Evolutionary conservation across 2,329 filamentous ascomycete genomes (phyloP).

Genomic region (Beauveria medogensis): DNA sequence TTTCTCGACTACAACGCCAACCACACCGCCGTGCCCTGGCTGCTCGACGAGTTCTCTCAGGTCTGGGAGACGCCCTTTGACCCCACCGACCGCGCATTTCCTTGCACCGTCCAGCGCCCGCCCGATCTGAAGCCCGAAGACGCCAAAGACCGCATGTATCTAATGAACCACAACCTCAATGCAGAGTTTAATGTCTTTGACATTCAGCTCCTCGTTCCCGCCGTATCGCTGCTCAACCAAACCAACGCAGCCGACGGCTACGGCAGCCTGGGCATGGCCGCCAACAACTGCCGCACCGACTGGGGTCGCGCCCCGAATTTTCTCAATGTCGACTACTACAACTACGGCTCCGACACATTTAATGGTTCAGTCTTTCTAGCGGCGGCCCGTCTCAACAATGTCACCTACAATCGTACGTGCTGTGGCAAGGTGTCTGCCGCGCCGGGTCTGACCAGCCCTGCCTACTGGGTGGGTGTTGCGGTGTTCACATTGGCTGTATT

Average conservation of each 20-base stretch:
- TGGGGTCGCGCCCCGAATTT: slow-evolving; percentile 70
- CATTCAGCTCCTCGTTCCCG: slow-evolving; percentile 59
- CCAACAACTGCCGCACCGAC: slow-evolving; percentile 49
- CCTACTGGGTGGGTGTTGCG: slow-evolving; percentile 14
- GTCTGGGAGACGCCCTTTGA: slow-evolving; percentile 91
- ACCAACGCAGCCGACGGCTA: slow-evolving; percentile 61
- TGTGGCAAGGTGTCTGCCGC: slow-evolving; percentile 40
- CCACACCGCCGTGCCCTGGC: slow-evolving; percentile 69
- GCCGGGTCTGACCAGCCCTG: slow-evolving; percentile 11
- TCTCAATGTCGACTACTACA: slow-evolving; percentile 80
- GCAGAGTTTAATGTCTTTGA: slow-evolving; percentile 62
- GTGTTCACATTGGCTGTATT: slow-evolving; percentile 16
- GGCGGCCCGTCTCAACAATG: slow-evolving; percentile 61
- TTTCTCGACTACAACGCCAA: slow-evolving; percentile 83
- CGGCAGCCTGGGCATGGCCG: slow-evolving; percentile 58
- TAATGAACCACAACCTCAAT: slow-evolving; percentile 90
- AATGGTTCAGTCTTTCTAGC: slow-evolving; percentile 70
- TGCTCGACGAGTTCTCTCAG: slow-evolving; percentile 80
- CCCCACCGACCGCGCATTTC: slow-evolving; percentile 55
- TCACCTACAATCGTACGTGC: slow-evolving; percentile 54
- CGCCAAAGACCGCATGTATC: slow-evolving; percentile 59
- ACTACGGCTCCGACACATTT: slow-evolving; percentile 45
- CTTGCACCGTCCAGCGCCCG: slow-evolving; percentile 71
- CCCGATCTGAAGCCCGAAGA: slow-evolving; percentile 50
- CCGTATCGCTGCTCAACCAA: slow-evolving; percentile 58